Base-by-base conservation (phyloP, 257 asterid genomes). In the Solanum megistacrolobum region DNA sequence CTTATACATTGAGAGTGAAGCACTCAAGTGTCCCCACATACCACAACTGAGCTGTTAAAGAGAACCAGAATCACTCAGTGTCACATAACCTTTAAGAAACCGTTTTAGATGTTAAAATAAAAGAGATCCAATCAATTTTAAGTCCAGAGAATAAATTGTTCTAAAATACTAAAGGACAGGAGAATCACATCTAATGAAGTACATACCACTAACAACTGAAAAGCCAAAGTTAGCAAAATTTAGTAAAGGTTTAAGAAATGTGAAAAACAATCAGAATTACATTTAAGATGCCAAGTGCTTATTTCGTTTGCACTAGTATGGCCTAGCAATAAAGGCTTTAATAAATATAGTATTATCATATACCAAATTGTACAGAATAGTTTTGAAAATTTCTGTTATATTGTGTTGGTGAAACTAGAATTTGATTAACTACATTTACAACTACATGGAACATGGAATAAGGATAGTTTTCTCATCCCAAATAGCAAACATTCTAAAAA, bases 1-100 rank as follows among this genome's bases (percentile, higher is more conserved):
- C 90, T 94, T 93, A 90, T 92, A 90, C 89, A 92, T 91, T 0
- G 95, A 88, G 12, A 94, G 88, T n/a, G 94, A 90, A 92, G 90
- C 90, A 9, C 82, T 86, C 21, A 91, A 87, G 83, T 88, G 89
- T 65, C 92, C 92, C 62, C 86, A 89, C 98, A 95, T 92, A 66
- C 89, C 92, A 85, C 76, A 48, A 84, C 88, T 86, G 74, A 41
- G 34, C 69, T 87, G 65, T 14, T 79, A 79, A 79, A 79, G 85
- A 78, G 84, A 41, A 78, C 58, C 62, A 25, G 20, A 41, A 78
- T 39, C 84, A 78, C 35, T 12, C 13, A 39, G 35, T 39, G 34
- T 23, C 29, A 78, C 48, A 41, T 11, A 41, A 39, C 13, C 36
- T 78, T 41, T 13, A 25, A 39, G n/a, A 39, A 78, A n/a, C 36